Percentiles rank a stretch among this genome's conserved stretches.
Conservation (phyloP, 768 basidiomycete genomes). For the Infundibulicybe gibba region DNA sequence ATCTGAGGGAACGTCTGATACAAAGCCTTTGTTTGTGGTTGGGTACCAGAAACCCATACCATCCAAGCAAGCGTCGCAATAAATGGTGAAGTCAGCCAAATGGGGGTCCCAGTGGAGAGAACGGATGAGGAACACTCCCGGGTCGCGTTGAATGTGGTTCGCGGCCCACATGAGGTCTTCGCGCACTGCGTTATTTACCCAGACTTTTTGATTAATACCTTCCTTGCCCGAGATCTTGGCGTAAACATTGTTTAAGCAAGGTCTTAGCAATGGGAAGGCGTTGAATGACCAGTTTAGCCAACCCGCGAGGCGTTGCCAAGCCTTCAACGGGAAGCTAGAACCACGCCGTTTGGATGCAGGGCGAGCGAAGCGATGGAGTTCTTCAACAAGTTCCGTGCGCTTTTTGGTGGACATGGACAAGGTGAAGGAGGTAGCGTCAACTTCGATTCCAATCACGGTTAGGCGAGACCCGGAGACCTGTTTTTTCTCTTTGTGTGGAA, state of each 20-base stretch:
- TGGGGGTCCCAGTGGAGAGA: conserved; percentile 10
- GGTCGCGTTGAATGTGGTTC: conserved; percentile 10
- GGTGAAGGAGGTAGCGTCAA: conserved; percentile 28
- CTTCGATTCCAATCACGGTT: conserved; percentile 33
- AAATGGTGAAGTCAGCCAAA: conserved; percentile 9
- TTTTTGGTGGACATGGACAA: conserved; percentile 12
- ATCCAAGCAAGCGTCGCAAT: conserved; percentile 15
- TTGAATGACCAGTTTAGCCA: conserved; percentile 38
- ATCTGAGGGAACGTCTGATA: conserved; percentile 19
- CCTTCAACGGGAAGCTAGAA: conserved; percentile 8
- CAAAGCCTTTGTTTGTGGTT: conserved; percentile 1
- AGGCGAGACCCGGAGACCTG: conserved; percentile 28
- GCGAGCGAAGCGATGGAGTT: conserved; percentile 3
- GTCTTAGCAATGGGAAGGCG: conserved; percentile 25
- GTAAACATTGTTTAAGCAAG: conserved; percentile 23
- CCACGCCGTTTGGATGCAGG: conserved; percentile 1
- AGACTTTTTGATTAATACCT: too few relatives aligned
- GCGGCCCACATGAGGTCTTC: conserved; percentile 25
- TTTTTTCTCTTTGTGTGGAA: conserved; percentile 34
- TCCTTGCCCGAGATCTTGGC: conserved; percentile 6
- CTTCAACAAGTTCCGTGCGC: conserved; percentile 9
- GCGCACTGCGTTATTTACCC: conserved; percentile 16
- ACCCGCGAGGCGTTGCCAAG: conserved; percentile 29
- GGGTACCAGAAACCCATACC: conserved; percentile 20
- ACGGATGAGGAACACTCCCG: conserved; percentile 17